Evolutionary conservation across 306 rosid genomes (phyloP).

Genomic region (Delonix regia): DNA sequence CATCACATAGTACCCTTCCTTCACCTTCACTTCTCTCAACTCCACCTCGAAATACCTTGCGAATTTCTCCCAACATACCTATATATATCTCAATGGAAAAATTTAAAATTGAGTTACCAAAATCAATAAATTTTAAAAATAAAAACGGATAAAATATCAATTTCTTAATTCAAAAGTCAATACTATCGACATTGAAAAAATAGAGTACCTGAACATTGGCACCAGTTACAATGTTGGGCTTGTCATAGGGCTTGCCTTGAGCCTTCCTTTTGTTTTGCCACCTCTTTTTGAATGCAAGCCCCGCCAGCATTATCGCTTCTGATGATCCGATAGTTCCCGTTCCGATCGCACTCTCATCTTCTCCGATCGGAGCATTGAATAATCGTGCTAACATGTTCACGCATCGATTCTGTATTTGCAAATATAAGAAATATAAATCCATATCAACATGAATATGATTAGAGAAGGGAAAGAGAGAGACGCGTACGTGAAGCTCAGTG

Average conservation of each 20-base stretch:
- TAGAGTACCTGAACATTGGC: slow-evolving; percentile 83
- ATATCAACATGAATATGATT: too few species aligned
- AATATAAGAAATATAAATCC: neutral
- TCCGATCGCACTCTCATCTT: slow-evolving; percentile 58
- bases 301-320: slow-evolving; percentile 88
- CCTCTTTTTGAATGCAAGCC: slow-evolving; percentile 79
- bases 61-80: slow-evolving; percentile 88
- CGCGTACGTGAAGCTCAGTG: slow-evolving; percentile 72
- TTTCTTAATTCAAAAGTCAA: too few species aligned
- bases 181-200: too few species aligned
- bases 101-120: too few species aligned
- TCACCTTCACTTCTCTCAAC: slow-evolving; percentile 68
- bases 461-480: too few species aligned
- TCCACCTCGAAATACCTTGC: slow-evolving; percentile 80
- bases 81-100: too few species aligned
- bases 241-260: slow-evolving; percentile 59
- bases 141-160: too few species aligned
- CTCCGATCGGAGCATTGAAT: slow-evolving; percentile 64
- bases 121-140: too few species aligned
- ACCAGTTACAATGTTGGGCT: slow-evolving; percentile 77
- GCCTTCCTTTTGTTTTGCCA: slow-evolving; percentile 77
- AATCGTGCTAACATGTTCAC: slow-evolving; percentile 78
- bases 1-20: slow-evolving; percentile 79
- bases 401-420: slow-evolving; percentile 58
- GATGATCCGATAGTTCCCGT: slow-evolving; percentile 84